These are phyloP conservation scores for Paralagenidium karlingii DNA, from an alignment of 352 stramenopile genomes.

Conservation along the genomic window DNA sequence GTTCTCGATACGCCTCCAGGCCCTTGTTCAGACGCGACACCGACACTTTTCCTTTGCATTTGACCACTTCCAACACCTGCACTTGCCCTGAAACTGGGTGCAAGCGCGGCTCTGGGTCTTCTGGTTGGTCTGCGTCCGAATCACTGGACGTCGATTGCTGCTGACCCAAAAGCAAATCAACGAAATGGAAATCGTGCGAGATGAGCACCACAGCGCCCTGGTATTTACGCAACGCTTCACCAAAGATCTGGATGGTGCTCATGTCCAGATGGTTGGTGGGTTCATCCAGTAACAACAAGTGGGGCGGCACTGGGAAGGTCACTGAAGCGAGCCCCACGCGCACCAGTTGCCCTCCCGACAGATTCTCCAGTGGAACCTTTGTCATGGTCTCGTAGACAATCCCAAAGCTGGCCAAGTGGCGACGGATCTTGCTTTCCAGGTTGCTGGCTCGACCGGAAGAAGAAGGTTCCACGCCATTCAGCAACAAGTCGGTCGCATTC, in stretches of 20 bases:
- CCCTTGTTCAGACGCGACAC: conserved; percentile 12
- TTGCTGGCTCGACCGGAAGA: conserved; percentile 87
- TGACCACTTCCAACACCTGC: conserved; percentile 33
- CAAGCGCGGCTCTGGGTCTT: too few species aligned
- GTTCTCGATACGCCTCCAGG: conserved; percentile 21
- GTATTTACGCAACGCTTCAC: conserved; percentile 86
- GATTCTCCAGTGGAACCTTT: conserved; percentile 75
- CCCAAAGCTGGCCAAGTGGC: conserved; percentile 94
- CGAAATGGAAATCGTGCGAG: conserved; percentile 93
- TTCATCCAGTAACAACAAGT: conserved; percentile 93
- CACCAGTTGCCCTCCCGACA: conserved; percentile 93
- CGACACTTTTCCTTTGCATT: conserved; percentile 28
- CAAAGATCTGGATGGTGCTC: conserved; percentile 85
- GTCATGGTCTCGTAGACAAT: conserved; percentile 91
- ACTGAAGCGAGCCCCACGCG: conserved; percentile 88
- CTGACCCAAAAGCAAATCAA: conserved; percentile 96
- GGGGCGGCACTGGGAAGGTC: conserved; percentile 91
- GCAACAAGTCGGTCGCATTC: conserved; percentile 50
- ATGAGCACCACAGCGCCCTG: conserved; percentile 92
- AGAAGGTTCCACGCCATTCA: conserved; percentile 82
- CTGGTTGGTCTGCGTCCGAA: too few species aligned
- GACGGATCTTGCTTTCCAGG: conserved; percentile 86
- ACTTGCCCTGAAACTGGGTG: too few species aligned
- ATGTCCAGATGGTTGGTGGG: conserved; percentile 89
- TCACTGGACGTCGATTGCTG: too few species aligned